These are phyloP conservation scores for Chaetomidium leptoderma DNA, from an alignment of 495 filamentous ascomycete genomes.

Conservation along the genomic window DNA sequence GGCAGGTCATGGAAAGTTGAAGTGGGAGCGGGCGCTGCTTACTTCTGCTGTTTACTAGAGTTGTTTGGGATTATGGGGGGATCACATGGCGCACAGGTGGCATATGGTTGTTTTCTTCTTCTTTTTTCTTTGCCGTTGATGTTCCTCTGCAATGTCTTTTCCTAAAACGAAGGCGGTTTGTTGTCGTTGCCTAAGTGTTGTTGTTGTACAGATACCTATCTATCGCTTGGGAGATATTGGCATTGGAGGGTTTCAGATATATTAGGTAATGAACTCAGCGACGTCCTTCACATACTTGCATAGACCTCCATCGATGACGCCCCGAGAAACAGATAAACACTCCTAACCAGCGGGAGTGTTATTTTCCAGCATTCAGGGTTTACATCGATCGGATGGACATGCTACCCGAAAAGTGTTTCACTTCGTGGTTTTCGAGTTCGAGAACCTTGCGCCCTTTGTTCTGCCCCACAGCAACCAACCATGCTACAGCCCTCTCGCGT, in stretches of 20 bases:
- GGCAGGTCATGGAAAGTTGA: not conserved
- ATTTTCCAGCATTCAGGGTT: too few relatives aligned
- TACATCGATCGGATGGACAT: too few relatives aligned
- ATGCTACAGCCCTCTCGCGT: not conserved
- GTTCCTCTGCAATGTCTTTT: not conserved
- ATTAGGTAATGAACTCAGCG: not conserved
- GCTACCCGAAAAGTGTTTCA: too few relatives aligned
- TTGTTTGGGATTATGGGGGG: slow-evolving; percentile 20
- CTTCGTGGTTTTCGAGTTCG: too few relatives aligned
- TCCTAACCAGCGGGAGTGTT: too few relatives aligned
- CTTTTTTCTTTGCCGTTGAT: slow-evolving; percentile 5
- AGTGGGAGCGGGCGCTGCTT: not conserved
- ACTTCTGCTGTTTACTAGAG: slow-evolving; percentile 7
- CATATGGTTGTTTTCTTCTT: slow-evolving; percentile 9
- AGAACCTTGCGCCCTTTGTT: too few relatives aligned
- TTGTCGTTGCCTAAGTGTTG: slow-evolving; percentile 8
- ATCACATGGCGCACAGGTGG: slow-evolving; percentile 19
- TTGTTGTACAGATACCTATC: slow-evolving; percentile 7
- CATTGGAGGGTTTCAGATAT: not conserved
- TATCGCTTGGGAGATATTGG: not conserved
- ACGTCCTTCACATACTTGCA: not conserved
- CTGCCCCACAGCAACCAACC: too few relatives aligned
- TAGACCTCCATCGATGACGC: too few relatives aligned
- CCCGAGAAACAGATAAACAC: too few relatives aligned
- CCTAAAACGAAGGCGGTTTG: not conserved